A percentile compares a stretch with the other conserved stretches of the same genome.
Evolutionary conservation across 441 rosid genomes (phyloP).

Genomic region (Erodium moschatum): DNA sequence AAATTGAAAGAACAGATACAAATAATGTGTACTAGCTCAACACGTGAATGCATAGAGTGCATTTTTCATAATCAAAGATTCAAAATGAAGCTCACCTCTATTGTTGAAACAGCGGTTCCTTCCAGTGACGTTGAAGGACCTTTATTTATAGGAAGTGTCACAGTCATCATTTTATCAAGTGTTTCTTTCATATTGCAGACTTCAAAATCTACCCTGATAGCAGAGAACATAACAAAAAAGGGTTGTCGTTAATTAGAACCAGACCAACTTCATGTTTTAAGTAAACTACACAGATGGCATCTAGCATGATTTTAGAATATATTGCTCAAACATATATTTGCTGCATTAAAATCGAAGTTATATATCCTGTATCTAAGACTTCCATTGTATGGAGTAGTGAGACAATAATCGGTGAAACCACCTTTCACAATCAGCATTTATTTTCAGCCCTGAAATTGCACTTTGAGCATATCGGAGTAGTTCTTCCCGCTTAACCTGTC

Average conservation of each 20-base stretch:
- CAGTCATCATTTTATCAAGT: conserved; percentile 42
- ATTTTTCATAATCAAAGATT: conserved; percentile 11
- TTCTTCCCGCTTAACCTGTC: conserved; percentile 75
- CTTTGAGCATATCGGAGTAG: conserved; percentile 74
- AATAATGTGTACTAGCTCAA: conserved; percentile 1
- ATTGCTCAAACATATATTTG: conserved; percentile 10
- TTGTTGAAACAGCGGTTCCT: conserved; percentile 31
- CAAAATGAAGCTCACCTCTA: conserved; percentile 41
- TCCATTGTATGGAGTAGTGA: neutral
- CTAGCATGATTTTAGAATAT: neutral
- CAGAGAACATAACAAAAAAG: conserved; percentile 27
- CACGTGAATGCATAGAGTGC: neutral
- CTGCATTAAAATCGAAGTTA: neutral
- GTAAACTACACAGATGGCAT: neutral
- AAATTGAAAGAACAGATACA: neutral
- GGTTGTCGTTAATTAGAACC: neutral
- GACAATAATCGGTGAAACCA: conserved; percentile 24
- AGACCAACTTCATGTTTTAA: neutral
- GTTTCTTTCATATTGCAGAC: conserved; percentile 50
- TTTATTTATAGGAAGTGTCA: conserved; percentile 29
- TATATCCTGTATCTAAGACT: conserved; percentile 2
- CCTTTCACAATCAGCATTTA: conserved; percentile 65
- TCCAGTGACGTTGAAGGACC: conserved; percentile 29
- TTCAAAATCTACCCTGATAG: conserved; percentile 90
- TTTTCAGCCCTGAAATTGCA: conserved; percentile 77